Base-by-base conservation (phyloP, 257 asterid species). In the Asclepias syriaca region DNA sequence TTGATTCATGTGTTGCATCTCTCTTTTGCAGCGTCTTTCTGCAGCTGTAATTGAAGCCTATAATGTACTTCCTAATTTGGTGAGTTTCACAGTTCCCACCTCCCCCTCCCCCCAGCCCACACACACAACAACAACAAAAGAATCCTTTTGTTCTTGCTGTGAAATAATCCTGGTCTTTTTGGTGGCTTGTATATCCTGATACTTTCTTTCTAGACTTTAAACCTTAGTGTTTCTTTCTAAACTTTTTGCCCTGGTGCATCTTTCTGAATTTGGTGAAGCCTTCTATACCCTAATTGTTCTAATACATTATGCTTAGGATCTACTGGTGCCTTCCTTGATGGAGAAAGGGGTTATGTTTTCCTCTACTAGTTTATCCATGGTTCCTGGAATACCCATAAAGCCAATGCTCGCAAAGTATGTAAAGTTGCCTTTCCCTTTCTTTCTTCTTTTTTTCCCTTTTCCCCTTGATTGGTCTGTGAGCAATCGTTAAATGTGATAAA, bases 361-460 rank as follows among this genome's bases (percentile, higher is more conserved):
- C 15, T 82, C 93, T 55, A 77, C 85, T 70, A 75, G 85, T 66
- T 77, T 92, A 77, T 86, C 96, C 56, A 88, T 92, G 92, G 85
- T 86, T 77, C 98, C 97, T 56, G 98, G 98, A 75, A 73, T 86
- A 83, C 98, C 98, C 68, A 88, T 92, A 83, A 90, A 87, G 83
- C 98, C 97, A 71, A 92, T 92, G 98, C 97, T 92, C 72, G 98
- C 98, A 39, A 92, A 88, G 98, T 92, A 87, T 60, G 71, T 65
- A 21, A 37, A 64, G 49, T 64, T 10, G 21, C 39, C 32, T 43
- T 43, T 7, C 48, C 48, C 11, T 43, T 43, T 7, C 11, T 55
- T 48, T 49, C 19, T 32, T 32, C 1, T n/a, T 5, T 50, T 16
- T 50, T 50, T 5, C 5, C 18, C n/a, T 50, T 50, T 15, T 13